Evolutionary conservation across 2,329 filamentous ascomycete genomes (phyloP).

Genomic region (Pseudogymnoascus sp.): DNA sequence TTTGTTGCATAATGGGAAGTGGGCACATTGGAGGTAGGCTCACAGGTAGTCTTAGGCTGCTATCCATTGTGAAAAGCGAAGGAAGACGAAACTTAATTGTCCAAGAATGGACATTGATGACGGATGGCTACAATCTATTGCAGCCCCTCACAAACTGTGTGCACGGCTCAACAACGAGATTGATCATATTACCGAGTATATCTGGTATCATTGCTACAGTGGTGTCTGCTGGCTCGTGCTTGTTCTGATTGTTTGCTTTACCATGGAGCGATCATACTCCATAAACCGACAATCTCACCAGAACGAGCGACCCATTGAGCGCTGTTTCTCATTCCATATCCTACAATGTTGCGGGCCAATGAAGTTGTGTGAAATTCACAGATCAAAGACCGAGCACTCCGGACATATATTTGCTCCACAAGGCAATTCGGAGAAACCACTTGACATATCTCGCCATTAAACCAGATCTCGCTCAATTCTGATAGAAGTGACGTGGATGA

Average conservation of each 20-base stretch:
- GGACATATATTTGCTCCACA: neutral
- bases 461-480: neutral
- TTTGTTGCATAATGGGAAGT: neutral
- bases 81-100: neutral
- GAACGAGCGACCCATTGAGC: neutral
- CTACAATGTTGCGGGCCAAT: neutral
- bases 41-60: neutral
- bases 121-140: neutral
- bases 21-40: neutral
- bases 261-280: neutral
- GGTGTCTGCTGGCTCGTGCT: neutral
- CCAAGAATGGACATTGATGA: neutral
- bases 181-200: neutral
- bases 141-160: neutral
- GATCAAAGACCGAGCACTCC: neutral
- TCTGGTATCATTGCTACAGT: neutral
- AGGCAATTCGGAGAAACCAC: neutral
- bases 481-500: neutral
- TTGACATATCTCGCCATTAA: neutral
- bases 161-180: neutral
- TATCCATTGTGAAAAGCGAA: neutral
- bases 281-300: neutral
- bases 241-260: neutral
- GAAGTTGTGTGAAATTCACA: neutral
- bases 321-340: neutral